Evolutionary conservation across 2,329 filamentous ascomycete genomes (phyloP).

Genomic region (Penicillium carneum): DNA sequence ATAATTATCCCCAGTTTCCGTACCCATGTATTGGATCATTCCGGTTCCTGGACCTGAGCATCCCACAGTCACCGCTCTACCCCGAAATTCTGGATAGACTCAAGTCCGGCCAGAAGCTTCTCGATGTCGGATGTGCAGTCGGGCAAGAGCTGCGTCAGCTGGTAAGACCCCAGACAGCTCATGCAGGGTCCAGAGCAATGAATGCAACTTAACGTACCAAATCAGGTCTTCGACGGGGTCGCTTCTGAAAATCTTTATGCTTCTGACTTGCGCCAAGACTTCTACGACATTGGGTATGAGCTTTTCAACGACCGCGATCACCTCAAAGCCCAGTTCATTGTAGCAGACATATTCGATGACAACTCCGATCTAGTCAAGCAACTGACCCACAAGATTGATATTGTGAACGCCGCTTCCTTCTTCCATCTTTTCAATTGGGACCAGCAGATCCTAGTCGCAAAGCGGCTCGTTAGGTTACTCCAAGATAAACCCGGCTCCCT

Average conservation of each 20-base stretch:
- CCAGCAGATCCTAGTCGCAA: conserved; percentile 42
- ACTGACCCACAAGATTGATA: conserved; percentile 44
- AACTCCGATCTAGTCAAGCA: conserved; percentile 37
- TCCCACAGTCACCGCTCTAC: conserved; percentile 32
- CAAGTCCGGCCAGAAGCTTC: conserved; percentile 31
- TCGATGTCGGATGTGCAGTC: conserved; percentile 36
- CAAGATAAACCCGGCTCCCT: conserved; percentile 35
- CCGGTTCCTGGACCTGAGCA: conserved; percentile 34
- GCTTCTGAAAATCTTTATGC: conserved; percentile 59
- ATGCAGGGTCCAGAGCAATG: neutral
- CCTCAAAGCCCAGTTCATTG: conserved; percentile 41
- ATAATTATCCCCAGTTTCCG: conserved; percentile 25
- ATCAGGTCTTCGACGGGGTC: conserved; percentile 56
- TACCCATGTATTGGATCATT: conserved; percentile 38
- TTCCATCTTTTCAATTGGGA: conserved; percentile 53
- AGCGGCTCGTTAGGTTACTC: conserved; percentile 44
- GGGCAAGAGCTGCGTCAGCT: conserved; percentile 37
- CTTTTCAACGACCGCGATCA: conserved; percentile 65
- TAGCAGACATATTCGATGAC: conserved; percentile 54
- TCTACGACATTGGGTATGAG: conserved; percentile 67
- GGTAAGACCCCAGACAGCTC: conserved; percentile 10
- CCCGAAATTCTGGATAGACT: conserved; percentile 32
- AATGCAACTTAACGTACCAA: neutral
- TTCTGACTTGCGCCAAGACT: conserved; percentile 58
- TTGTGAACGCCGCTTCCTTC: conserved; percentile 53